phyloP scores from a whole-genome alignment of 345 rosid species.

The Cardamine occulta region DNA sequence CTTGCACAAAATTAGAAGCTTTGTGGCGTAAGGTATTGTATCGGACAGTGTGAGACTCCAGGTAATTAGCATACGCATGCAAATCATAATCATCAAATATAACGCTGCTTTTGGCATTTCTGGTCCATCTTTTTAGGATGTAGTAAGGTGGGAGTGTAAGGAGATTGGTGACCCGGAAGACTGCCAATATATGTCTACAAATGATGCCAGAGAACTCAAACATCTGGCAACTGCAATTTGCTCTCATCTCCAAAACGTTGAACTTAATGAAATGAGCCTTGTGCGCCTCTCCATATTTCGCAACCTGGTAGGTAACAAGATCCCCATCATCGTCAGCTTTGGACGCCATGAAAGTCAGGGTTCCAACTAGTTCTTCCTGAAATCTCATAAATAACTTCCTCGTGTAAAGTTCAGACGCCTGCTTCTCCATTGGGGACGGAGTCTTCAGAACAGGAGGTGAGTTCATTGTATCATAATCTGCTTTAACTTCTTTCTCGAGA shows the following conservation, averaged over 20 bases:
- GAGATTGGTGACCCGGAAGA: constrained; percentile 67
- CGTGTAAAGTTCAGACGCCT: constrained; percentile 53
- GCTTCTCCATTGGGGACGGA: constrained; percentile 62
- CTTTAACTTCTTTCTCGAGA: constrained; percentile 55
- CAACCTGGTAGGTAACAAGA: constrained; percentile 51
- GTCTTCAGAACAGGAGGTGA: constrained; percentile 50
- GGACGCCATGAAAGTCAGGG: constrained; percentile 57
- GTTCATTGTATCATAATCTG: constrained; percentile 56
- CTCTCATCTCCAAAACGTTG: constrained; percentile 63
- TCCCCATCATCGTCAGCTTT: constrained; percentile 51
- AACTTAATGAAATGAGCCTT: constrained; percentile 58
- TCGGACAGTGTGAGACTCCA: constrained; percentile 64
- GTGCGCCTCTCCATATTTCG: constrained; percentile 66
- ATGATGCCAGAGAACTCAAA: constrained; percentile 70
- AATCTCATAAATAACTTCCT: constrained; percentile 50
- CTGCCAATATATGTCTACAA: constrained; percentile 67
- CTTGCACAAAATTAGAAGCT: constrained; percentile 63
- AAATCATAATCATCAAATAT: constrained; percentile 51
- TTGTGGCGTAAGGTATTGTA: constrained; percentile 65
- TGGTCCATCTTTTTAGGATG: constrained; percentile 64
- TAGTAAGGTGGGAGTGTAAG: constrained; percentile 69
- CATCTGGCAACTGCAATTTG: constrained; percentile 71
- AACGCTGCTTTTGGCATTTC: constrained; percentile 63
- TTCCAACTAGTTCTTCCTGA: constrained; percentile 60
- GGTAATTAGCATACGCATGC: constrained; percentile 49